These are phyloP conservation scores for Globisporangium lucens DNA, from an alignment of 352 stramenopile species.

Conservation along the genomic window DNA sequence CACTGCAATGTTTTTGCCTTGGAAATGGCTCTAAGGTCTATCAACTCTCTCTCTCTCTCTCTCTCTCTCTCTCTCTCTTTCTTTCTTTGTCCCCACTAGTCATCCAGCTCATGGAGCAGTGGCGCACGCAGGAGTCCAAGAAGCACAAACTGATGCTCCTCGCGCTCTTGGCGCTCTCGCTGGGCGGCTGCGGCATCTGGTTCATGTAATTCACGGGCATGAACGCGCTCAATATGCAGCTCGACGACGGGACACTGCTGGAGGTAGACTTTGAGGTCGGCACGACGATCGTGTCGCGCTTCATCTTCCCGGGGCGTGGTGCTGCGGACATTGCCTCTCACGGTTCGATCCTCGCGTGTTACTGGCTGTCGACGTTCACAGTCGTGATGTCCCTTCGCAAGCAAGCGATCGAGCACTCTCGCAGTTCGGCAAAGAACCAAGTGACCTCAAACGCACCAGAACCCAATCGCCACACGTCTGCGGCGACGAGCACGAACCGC, in stretches of 20 bases:
- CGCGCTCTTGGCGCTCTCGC: constrained; percentile 27
- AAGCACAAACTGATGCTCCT: constrained; percentile 40
- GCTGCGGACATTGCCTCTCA: constrained; percentile 34
- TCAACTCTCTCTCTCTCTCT: too few relatives aligned
- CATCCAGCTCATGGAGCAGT: constrained; percentile 73
- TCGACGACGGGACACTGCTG: constrained; percentile 33
- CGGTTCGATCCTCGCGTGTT: constrained; percentile 45
- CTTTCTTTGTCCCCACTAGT: constrained; percentile 19
- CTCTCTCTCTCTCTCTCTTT: too few relatives aligned
- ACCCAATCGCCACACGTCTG: too few relatives aligned
- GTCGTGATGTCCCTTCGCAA: constrained; percentile 14
- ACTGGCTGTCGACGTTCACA: constrained; percentile 41
- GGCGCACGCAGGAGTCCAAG: constrained; percentile 33
- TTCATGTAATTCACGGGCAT: constrained; percentile 74
- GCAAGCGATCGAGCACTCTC: background rate
- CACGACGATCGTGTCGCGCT: constrained; percentile 38
- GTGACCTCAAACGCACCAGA: too few relatives aligned
- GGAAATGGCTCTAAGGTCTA: too few relatives aligned
- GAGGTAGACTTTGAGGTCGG: constrained; percentile 50
- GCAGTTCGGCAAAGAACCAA: too few relatives aligned
- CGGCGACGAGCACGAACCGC: too few relatives aligned
- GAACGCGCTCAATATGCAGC: constrained; percentile 35
- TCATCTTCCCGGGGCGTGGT: constrained; percentile 31
- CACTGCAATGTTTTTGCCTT: too few relatives aligned
- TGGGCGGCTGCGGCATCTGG: constrained; percentile 67